Conservation (phyloP, 208 protist species). For the Trypanosoma brucei region DNA sequence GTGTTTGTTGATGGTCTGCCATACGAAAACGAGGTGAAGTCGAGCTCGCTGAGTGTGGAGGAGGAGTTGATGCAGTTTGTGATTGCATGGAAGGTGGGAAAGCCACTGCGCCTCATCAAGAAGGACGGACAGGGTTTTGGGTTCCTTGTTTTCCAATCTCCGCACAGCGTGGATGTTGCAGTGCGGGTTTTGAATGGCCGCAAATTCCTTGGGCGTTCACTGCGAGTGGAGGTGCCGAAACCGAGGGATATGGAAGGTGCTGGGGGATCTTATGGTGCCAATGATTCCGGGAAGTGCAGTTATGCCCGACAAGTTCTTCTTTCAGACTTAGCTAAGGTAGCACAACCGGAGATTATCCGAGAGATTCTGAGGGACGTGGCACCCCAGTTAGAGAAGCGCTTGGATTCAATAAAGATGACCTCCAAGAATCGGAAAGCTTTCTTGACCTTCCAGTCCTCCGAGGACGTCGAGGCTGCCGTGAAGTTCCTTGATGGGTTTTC, state of each 20-base stretch:
- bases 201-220: conserved; percentile 83
- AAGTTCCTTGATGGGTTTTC: conserved; percentile 82
- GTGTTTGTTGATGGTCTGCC: conserved; percentile 89
- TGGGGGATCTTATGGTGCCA: conserved; percentile 28
- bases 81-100: conserved; percentile 80
- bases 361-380: conserved; percentile 84
- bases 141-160: conserved; percentile 83
- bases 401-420: conserved; percentile 90
- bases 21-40: conserved; percentile 55
- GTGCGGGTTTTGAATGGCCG: conserved; percentile 83
- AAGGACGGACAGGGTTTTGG: conserved; percentile 86
- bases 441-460: conserved; percentile 69
- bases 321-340: conserved; percentile 72
- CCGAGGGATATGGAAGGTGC: conserved; percentile 43
- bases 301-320: conserved; percentile 84
- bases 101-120: conserved; percentile 84
- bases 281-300: conserved; percentile 67
- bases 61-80: conserved; percentile 83
- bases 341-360: conserved; percentile 84
- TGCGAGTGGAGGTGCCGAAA: conserved; percentile 88
- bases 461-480: conserved; percentile 66
- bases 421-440: conserved; percentile 88
- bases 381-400: conserved; percentile 78
- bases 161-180: conserved; percentile 79
- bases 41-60: conserved; percentile 60